These are phyloP conservation scores for Brassica incana DNA, from an alignment of 345 rosid genomes.

Conservation along the genomic window DNA sequence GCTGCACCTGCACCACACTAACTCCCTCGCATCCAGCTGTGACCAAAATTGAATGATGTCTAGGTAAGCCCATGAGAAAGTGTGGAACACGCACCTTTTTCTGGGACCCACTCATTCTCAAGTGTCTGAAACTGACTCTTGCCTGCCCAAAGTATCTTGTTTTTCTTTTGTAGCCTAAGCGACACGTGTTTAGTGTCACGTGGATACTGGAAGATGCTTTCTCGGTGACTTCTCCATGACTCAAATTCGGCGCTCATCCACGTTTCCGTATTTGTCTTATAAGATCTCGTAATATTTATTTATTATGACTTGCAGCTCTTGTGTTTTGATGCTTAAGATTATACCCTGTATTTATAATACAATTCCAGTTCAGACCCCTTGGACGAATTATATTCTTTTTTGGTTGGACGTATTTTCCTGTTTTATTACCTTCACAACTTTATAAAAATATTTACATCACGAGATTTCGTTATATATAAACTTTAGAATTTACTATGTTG, in stretches of 20 bases:
- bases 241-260: constrained; percentile 39
- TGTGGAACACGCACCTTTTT: constrained; percentile 21
- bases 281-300: neutral
- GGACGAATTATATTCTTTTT: neutral
- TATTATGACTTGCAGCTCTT: neutral
- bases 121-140: constrained; percentile 23
- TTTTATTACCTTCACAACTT: neutral
- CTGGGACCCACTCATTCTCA: constrained; percentile 8
- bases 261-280: constrained; percentile 14
- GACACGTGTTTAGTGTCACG: constrained; percentile 39
- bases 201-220: constrained; percentile 29
- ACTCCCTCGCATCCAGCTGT: constrained; percentile 34
- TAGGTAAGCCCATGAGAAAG: constrained; percentile 31
- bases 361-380: neutral
- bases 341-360: neutral
- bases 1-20: neutral
- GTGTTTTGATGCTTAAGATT: neutral
- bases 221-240: constrained; percentile 39
- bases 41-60: constrained; percentile 25
- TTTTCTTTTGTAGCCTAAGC: neutral
- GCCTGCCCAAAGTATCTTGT: constrained; percentile 26
- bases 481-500: neutral
- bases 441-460: neutral
- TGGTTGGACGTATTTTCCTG: neutral
- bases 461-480: neutral